Evolutionary conservation across 192 early-diverging fungal species (phyloP).

Genomic region (Phlyctochytrium planicorne): DNA sequence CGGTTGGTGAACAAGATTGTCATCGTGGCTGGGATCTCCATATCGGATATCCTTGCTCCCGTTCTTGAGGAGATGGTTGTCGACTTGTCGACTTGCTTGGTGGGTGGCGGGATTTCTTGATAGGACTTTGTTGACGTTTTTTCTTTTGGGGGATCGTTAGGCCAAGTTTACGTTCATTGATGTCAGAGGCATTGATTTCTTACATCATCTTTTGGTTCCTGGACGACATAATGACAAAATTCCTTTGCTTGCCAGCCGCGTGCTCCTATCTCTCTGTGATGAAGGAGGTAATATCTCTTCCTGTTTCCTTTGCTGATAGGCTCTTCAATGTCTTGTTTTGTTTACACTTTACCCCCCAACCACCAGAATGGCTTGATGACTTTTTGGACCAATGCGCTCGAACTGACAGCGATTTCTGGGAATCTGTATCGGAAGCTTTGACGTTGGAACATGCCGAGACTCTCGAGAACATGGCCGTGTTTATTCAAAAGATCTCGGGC

Average conservation of each 20-base stretch:
- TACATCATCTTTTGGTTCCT: neutral
- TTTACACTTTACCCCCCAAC: neutral
- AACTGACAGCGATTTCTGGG: neutral
- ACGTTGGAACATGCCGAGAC: neutral
- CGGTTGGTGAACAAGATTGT: neutral
- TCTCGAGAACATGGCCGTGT: neutral
- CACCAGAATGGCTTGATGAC: conserved; percentile 1
- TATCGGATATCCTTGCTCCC: neutral
- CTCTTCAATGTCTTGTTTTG: neutral
- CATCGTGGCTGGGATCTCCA: neutral
- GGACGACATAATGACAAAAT: neutral
- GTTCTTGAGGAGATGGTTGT: conserved; percentile 6
- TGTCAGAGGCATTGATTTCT: neutral
- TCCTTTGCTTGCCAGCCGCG: neutral
- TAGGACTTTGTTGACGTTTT: no score
- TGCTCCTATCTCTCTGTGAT: conserved; percentile 1
- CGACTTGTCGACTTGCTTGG: neutral
- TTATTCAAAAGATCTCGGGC: neutral
- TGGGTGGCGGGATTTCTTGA: neutral
- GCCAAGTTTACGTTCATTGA: conserved; percentile 2
- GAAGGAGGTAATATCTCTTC: neutral
- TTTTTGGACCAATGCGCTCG: neutral
- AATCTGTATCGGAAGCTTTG: neutral
- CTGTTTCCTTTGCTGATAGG: neutral
- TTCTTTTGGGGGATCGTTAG: no score